A percentile compares a stretch with the other conserved stretches of the same genome.
Conservation (phyloP, 768 basidiomycete species). For the Lentinula raphanica region DNA sequence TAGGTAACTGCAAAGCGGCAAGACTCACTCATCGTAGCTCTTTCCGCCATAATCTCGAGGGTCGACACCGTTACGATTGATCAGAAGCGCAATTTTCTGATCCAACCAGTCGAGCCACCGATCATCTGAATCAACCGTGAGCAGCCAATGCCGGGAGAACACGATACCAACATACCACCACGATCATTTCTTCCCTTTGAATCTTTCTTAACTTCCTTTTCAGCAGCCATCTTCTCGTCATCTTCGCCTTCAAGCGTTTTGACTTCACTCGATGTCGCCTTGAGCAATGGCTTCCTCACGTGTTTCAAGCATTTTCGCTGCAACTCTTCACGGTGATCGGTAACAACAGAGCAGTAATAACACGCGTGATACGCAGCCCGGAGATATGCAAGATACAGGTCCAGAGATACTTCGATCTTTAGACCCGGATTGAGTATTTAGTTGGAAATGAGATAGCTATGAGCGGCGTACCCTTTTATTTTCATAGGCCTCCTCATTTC, state of each 20-base stretch:
- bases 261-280: constrained; percentile 45
- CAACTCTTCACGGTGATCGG: constrained; percentile 92
- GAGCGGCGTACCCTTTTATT: constrained; percentile 58
- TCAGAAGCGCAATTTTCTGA: constrained; percentile 74
- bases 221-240: constrained; percentile 34
- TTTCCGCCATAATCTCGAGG: constrained; percentile 87
- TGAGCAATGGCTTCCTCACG: constrained; percentile 70
- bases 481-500: constrained; percentile 62
- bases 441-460: constrained; percentile 10
- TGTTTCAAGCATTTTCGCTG: constrained; percentile 94
- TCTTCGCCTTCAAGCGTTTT: constrained; percentile 37
- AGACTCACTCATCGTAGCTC: constrained; percentile 77
- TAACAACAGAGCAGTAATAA: constrained; percentile 94
- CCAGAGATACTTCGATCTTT: constrained; percentile 77
- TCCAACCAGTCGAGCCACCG: constrained; percentile 91
- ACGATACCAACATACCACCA: constrained; percentile 48
- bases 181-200: constrained; percentile 40
- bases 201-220: constrained; percentile 29
- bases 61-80: constrained; percentile 76
- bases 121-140: constrained; percentile 50
- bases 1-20: constrained; percentile 12
- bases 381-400: constrained; percentile 90
- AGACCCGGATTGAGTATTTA: constrained; percentile 18
- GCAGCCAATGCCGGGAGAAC: neutral
- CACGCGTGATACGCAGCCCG: constrained; percentile 91